These are phyloP conservation scores for Euphorbia lathyris DNA, from an alignment of 345 rosid species.

Conservation along the genomic window DNA sequence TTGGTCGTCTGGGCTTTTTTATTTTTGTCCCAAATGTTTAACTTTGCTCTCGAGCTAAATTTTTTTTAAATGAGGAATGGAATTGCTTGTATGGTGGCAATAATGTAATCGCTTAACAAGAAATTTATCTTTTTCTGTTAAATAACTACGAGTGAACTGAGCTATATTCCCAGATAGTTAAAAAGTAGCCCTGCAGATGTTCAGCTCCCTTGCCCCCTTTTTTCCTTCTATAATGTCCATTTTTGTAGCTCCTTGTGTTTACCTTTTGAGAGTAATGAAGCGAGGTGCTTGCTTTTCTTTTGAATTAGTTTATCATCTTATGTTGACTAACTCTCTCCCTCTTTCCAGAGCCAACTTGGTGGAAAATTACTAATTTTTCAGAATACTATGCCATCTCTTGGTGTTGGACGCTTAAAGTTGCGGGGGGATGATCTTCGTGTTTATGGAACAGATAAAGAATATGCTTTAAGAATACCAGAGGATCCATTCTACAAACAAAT, in stretches of 20 bases:
- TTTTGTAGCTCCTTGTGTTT: not conserved
- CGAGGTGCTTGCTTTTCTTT: not conserved
- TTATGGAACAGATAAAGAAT: slow-evolving; percentile 96
- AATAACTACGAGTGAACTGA: not conserved
- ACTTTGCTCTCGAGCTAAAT: too few relatives aligned
- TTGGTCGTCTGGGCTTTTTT: not conserved
- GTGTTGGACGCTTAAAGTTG: slow-evolving; percentile 87
- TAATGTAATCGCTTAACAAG: not conserved
- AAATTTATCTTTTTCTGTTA: not conserved
- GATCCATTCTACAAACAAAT: slow-evolving; percentile 93
- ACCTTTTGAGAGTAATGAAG: not conserved
- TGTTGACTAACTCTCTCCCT: slow-evolving; percentile 4
- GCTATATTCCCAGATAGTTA: not conserved
- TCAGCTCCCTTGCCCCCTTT: too few relatives aligned
- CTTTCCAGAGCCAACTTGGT: slow-evolving; percentile 79
- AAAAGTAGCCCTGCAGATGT: not conserved
- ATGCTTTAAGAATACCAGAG: slow-evolving; percentile 76
- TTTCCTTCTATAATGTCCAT: not conserved
- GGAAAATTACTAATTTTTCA: slow-evolving; percentile 92
- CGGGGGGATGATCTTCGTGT: slow-evolving; percentile 94
- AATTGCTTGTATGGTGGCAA: not conserved
- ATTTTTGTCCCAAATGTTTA: too few relatives aligned
- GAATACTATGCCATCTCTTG: slow-evolving; percentile 91
- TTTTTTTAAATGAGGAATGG: not conserved
- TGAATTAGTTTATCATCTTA: slow-evolving; percentile 2